These are phyloP conservation scores for Aureobasidium uvarum DNA, from an alignment of 2,329 filamentous ascomycete genomes.

Conservation along the genomic window DNA sequence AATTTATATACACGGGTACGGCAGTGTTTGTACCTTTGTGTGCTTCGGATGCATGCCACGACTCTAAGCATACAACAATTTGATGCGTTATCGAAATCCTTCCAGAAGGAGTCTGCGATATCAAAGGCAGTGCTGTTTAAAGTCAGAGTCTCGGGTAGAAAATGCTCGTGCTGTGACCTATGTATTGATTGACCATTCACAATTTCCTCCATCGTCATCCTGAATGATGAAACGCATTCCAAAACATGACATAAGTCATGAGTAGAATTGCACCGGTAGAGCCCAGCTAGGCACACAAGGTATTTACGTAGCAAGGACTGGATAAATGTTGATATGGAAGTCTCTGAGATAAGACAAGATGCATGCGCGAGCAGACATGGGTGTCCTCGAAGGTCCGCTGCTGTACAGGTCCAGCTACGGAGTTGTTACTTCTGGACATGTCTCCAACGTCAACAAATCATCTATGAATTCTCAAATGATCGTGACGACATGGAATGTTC, in stretches of 20 bases:
- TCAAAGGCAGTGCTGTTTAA: background rate
- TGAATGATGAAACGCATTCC: conserved; percentile 1
- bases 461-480: background rate
- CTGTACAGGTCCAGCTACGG: background rate
- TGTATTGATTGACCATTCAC: conserved; percentile 7
- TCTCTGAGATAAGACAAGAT: background rate
- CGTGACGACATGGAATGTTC: conserved; percentile 7
- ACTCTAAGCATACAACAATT: background rate
- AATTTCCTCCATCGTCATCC: conserved; percentile 3
- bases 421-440: conserved; percentile 9
- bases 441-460: background rate
- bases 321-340: background rate
- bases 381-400: background rate
- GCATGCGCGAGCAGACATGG: background rate
- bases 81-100: background rate
- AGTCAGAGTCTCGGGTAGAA: background rate
- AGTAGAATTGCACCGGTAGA: background rate
- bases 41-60: conserved; percentile 6
- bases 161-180: background rate
- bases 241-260: conserved; percentile 17
- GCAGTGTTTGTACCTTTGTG: background rate
- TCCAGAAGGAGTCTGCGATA: conserved; percentile 19
- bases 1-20: background rate
- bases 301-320: background rate
- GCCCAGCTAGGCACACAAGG: background rate